Evolutionary conservation across 2,329 filamentous ascomycete species (phyloP).

Genomic region (Didymella keratinophila): DNA sequence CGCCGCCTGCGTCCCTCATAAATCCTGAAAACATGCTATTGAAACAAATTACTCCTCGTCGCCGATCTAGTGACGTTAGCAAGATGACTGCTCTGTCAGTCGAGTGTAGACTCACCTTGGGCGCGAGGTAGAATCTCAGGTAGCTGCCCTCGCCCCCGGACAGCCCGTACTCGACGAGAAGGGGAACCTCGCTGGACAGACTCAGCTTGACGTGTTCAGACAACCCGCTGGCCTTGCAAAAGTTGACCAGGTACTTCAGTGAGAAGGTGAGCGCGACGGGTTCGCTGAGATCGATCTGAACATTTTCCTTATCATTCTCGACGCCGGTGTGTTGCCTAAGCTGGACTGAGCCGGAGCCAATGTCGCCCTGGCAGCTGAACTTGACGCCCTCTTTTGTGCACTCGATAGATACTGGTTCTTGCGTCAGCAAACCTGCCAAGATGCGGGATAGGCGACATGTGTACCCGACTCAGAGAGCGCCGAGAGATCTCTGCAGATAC

Average conservation of each 20-base stretch:
- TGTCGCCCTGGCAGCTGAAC: conserved; percentile 92
- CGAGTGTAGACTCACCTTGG: conserved; percentile 72
- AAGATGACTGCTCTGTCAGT: not conserved
- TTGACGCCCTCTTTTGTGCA: conserved; percentile 97
- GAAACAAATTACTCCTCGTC: conserved; percentile 64
- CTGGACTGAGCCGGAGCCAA: conserved; percentile 92
- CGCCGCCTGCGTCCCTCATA: conserved; percentile 33
- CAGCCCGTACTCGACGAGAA: conserved; percentile 90
- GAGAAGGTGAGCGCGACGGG: conserved; percentile 96
- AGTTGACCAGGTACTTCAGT: conserved; percentile 99
- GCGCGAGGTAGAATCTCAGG: conserved; percentile 95
- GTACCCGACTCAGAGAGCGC: conserved; percentile 94
- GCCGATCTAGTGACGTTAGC: conserved; percentile 68
- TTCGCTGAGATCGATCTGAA: conserved; percentile 90
- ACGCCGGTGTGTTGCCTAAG: conserved; percentile 87
- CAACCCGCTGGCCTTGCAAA: conserved; percentile 94
- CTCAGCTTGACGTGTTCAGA: conserved; percentile 86
- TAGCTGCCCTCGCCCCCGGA: conserved; percentile 88
- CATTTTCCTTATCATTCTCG: conserved; percentile 85
- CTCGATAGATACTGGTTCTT: conserved; percentile 87
- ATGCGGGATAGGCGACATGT: conserved; percentile 38
- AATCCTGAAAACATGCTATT: conserved; percentile 40
- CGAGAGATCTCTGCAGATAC: conserved; percentile 91
- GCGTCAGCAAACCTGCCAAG: not conserved
- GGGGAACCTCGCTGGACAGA: conserved; percentile 93